These are phyloP conservation scores for Cladosporium oxysporum DNA, from an alignment of 2,329 filamentous ascomycete species.

Conservation along the genomic window DNA sequence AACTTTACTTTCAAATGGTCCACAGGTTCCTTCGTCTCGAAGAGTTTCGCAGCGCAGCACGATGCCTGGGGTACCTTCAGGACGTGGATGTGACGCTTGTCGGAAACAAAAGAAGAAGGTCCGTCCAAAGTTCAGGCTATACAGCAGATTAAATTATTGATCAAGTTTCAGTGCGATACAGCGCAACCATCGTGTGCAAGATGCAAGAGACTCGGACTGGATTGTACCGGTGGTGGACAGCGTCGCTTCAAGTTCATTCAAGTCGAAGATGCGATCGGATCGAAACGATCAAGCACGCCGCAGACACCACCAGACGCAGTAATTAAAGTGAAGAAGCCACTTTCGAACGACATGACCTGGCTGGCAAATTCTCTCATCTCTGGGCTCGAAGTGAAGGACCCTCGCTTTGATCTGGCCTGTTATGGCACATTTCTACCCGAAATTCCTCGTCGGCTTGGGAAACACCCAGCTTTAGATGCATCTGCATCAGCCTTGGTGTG, in stretches of 20 bases:
- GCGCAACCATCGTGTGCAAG: conserved; percentile 21
- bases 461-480: conserved; percentile 22
- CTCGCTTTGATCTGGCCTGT: conserved; percentile 17
- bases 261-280: neutral
- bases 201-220: conserved; percentile 21
- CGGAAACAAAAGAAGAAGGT: conserved; percentile 27
- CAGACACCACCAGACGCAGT: neutral
- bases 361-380: conserved; percentile 8
- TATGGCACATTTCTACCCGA: conserved; percentile 22
- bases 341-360: neutral
- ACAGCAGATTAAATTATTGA: neutral
- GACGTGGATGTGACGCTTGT: conserved; percentile 24
- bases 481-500: conserved; percentile 21
- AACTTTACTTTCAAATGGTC: neutral
- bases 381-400: conserved; percentile 17
- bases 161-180: conserved; percentile 22
- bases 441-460: conserved; percentile 18
- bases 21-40: neutral
- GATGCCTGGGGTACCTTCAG: conserved; percentile 34
- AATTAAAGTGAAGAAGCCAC: neutral
- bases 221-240: conserved; percentile 22
- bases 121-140: too few relatives aligned
- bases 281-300: neutral
- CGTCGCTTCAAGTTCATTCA: conserved; percentile 24
- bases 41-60: neutral